Base-by-base conservation (phyloP, 2,329 filamentous ascomycete species). In the Pseudocercospora musae region DNA sequence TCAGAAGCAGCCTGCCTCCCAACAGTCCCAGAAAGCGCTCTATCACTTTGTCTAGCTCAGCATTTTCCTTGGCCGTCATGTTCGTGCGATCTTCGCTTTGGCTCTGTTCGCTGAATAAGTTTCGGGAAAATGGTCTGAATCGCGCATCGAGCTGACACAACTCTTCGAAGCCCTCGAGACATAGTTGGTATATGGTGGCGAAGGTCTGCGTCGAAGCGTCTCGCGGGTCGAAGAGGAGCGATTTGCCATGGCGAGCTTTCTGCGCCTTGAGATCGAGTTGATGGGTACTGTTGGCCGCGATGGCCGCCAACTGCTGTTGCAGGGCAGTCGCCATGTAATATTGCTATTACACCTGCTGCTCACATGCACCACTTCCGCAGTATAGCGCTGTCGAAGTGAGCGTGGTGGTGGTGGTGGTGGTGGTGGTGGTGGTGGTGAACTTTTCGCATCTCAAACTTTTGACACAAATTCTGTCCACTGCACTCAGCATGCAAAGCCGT, bases 201-300 rank as follows among this genome's bases (percentile, higher is more conserved):
- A 94, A 96, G 72, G 89, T 95, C 80, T 99, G 95, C 15, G 87
- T 88, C 5, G 90, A 89, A 56, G 95, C 95, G 70, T 94, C 84
- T 73, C 88, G 87, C 63, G 90, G 85, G 71, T 96, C 93, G 80
- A 96, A 99, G 63, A 99, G 91, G 65, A 99, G 81, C 58, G 95
- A 99, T 78, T 97, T 94, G 68, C 91, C 91, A 79, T 99, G 95
- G 66, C 91, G 87, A 64, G 90, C 87, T 78, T 92, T 94, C 80
- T 97, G 92, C 72, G 93, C 91, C 79, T 96, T 96, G 71, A 96
- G 84, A 75, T 98, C 91, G 72, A 98, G 86, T 70, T 94, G 89
- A 75, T 93, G 89, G 71, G 93, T 96, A 71, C 92, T 96, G 73
- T 90, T 91, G 69, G 90, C 88, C 70, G 93, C 91, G 75, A 99